Evolutionary conservation across 306 rosid species (phyloP), one percentile per base, ranked within the genome.

Genomic region (Prunus davidiana): DNA sequence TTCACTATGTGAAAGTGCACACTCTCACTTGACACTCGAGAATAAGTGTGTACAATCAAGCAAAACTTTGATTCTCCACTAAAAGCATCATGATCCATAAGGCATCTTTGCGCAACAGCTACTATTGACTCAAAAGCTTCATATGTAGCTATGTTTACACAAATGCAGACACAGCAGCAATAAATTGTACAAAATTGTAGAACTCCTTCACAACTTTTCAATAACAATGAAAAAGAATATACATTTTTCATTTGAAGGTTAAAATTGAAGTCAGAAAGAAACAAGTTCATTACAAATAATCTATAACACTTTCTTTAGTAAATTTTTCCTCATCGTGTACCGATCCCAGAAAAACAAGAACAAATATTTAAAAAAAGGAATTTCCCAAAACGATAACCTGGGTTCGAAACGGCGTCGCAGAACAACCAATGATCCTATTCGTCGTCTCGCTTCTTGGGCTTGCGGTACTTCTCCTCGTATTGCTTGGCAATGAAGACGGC

Each of bases 391-490:
- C 45, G 67, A 84, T 62, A 86, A 81, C 76, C 87, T 81, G 80
- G 75, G 70, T 77, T 10, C 2, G 25, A 22, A 25, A 30, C 54
- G 13, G 68, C 51, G 41, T 16, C 38, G n/a, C 15, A 11, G 32
- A n/a, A 8, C 27, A 61, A 15, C 57, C 68, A 15, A 47, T 45
- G 34, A 64, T 72, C 84, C 60, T 73, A 73, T 57, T 86, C 83
- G 28, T 84, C 84, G 12, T 76, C 71, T 55, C 83, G 72, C 80
- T 81, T 87, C 74, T 79, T 89, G 81, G 85, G 78, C 84, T 85
- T 88, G 55, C 89, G 96, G 80, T 88, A 88, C 79, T 80, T 82
- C 67, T 79, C 87, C 77, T 91, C 97, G 4, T 82, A 18, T 16
- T 78, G 78, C 78, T 82, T 82, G 30, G 86, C 91, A 83, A 72